A percentile compares a stretch with the other conserved stretches of the same genome.
Conservation (phyloP, 176 grass and related monocot genomes). For the Eragrostis curvula region DNA sequence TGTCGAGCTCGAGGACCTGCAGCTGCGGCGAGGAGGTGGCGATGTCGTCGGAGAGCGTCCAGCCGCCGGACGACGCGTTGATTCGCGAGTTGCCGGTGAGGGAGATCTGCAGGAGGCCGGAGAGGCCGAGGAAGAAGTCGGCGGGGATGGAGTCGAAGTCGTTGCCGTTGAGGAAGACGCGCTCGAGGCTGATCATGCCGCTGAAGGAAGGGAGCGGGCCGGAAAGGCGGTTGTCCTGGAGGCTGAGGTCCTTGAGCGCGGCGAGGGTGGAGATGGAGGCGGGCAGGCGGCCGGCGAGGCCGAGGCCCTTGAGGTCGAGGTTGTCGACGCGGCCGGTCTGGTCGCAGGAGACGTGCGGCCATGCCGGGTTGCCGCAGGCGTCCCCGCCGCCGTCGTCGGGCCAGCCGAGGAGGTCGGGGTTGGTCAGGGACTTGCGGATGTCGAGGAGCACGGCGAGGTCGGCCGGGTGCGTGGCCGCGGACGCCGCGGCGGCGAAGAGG, state of each 20-base stretch:
- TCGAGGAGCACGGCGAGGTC: conserved; percentile 65
- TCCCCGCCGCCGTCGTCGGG: conserved; percentile 37
- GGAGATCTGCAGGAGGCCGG: conserved; percentile 46
- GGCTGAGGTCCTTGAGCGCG: conserved; percentile 61
- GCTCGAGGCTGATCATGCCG: conserved; percentile 54
- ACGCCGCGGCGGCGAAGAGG: neutral
- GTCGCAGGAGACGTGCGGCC: conserved; percentile 77
- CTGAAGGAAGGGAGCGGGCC: conserved; percentile 70
- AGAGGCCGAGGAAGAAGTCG: conserved; percentile 69
- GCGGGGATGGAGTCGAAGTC: conserved; percentile 64
- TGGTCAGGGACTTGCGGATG: conserved; percentile 55
- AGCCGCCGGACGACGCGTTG: conserved; percentile 54
- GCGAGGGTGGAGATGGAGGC: conserved; percentile 38
- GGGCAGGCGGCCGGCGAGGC: conserved; percentile 49
- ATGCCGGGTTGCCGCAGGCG: conserved; percentile 52
- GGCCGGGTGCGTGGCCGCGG: conserved; percentile 38
- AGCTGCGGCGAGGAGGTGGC: conserved; percentile 49
- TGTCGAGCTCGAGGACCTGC: conserved; percentile 41
- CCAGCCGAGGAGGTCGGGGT: conserved; percentile 61
- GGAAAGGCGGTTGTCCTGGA: conserved; percentile 68
- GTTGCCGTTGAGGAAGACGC: conserved; percentile 73
- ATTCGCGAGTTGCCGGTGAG: conserved; percentile 66
- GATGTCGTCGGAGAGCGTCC: conserved; percentile 50
- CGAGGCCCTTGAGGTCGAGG: conserved; percentile 69
- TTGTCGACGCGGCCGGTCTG: conserved; percentile 62